Conservation (phyloP, 2,329 filamentous ascomycete species). For the Penicillium fuscoglaucum region DNA sequence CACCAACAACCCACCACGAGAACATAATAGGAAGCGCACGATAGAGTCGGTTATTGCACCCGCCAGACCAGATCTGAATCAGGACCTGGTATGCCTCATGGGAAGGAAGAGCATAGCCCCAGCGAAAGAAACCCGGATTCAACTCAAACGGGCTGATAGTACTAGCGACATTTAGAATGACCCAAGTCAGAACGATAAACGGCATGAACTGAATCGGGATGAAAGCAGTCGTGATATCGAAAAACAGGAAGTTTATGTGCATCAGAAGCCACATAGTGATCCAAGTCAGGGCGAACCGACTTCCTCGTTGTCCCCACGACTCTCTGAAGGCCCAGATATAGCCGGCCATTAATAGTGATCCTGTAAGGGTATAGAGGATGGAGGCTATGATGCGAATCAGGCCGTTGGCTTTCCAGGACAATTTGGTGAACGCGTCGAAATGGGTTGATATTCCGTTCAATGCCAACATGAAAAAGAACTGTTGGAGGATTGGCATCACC, state of each 20-base stretch:
- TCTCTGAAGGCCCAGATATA: conserved; percentile 8
- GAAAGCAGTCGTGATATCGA: conserved; percentile 43
- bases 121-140: conserved; percentile 41
- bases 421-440: conserved; percentile 18
- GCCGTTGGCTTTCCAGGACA: conserved; percentile 1
- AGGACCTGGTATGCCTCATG: conserved; percentile 43
- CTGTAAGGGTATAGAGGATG: conserved; percentile 1
- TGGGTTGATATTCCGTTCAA: conserved; percentile 41
- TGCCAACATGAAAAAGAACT: conserved; percentile 49
- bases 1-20: conserved; percentile 35
- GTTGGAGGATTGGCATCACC: conserved; percentile 43
- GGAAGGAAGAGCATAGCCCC: conserved; percentile 42
- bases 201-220: conserved; percentile 41
- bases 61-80: conserved; percentile 45
- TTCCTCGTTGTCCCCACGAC: conserved; percentile 16
- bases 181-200: conserved; percentile 44
- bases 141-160: conserved; percentile 43
- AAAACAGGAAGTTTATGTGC: conserved; percentile 42
- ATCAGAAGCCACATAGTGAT: conserved; percentile 43
- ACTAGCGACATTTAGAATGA: conserved; percentile 42
- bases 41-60: conserved; percentile 40
- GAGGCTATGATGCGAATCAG: conserved; percentile 1
- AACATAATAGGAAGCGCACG: conserved; percentile 45
- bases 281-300: conserved; percentile 43
- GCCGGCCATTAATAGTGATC: background rate